Evolutionary conservation across 2,329 filamentous ascomycete genomes (phyloP), one percentile per base, ranked within the genome.

Genomic region (Pyrenophora teres): DNA sequence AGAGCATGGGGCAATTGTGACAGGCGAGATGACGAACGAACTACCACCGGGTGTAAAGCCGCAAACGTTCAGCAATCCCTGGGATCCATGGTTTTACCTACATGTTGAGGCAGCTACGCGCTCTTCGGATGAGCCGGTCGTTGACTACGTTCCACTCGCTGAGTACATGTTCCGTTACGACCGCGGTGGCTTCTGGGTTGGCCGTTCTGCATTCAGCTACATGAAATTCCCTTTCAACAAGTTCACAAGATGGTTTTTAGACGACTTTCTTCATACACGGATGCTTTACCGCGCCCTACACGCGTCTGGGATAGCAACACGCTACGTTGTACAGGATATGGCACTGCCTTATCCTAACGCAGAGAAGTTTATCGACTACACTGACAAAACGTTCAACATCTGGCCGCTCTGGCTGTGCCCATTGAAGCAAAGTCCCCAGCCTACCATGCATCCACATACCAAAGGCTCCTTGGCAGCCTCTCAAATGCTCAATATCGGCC

Each of bases 121-220:
- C 53, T 4, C 62, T 54, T 59, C 69, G 2, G 46, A 52, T 13
- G 57, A 71, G 13, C 69, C 72, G 2, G 69, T 77, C 2, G 60
- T 69, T 47, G 85, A 88, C 51, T 82, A 81, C 50, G 79, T 89
- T 1, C 85, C 85, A 0, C 60, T 89, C 0, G 73, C 74, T 2
- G 86, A 89, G 64, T 89, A 89, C 69, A 81, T 89, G 52, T 89
- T 89, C 72, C 82, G 87, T 13, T 89, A 87, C 72, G 86, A 89
- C 67, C 81, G 86, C 31, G 87, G 85, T 40, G 85, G 81, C 2
- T 89, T 89, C 73, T 89, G 86, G 87, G 82, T 83, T 3, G 86
- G 82, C 8, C 74, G 74, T 18, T 83, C 85, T 50, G 83, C 85
- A 2, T 88, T 86, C 71, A 70, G 75, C 18, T 89, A 88, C 71